A percentile compares a stretch with the other conserved stretches of the same genome.
Conservation (phyloP, 108 stramenopile genomes). For the Asterionellopsis glacialis region DNA sequence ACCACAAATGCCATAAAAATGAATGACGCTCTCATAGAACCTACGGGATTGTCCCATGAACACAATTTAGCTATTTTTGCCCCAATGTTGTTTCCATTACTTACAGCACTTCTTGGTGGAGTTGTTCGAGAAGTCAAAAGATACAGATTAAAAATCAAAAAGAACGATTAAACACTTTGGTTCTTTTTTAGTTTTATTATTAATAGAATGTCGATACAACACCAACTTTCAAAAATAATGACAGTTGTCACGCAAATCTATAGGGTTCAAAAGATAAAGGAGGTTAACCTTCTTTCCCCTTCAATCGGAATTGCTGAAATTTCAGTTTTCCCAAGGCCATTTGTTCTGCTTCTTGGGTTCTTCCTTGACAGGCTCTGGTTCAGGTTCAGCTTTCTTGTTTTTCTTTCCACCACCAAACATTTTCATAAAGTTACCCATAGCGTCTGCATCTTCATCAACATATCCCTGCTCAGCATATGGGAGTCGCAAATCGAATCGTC, state of each 20-base stretch:
- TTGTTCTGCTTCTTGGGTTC: conserved; percentile 16
- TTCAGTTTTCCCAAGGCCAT: conserved; percentile 19
- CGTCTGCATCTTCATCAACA: conserved; percentile 81
- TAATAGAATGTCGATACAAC: too few species aligned
- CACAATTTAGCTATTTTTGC: conserved; percentile 65
- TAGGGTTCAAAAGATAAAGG: not conserved
- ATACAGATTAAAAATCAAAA: conserved; percentile 14
- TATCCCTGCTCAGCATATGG: conserved; percentile 95
- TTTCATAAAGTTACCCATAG: conserved; percentile 41
- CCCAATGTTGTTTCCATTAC: conserved; percentile 65
- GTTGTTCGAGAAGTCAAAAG: conserved; percentile 53
- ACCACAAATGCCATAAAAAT: not conserved
- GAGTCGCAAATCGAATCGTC: conserved; percentile 89
- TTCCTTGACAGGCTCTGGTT: conserved; percentile 4
- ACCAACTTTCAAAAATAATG: not conserved
- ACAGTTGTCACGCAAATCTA: not conserved
- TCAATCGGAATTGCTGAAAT: not conserved
- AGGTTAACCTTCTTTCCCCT: too few species aligned
- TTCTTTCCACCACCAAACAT: conserved; percentile 70
- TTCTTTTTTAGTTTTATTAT: too few species aligned
- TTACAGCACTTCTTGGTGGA: conserved; percentile 50
- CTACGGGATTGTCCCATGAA: conserved; percentile 50
- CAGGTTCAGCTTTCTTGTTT: conserved; percentile 18
- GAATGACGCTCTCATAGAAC: conserved; percentile 27
- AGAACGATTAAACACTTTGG: not conserved